These are phyloP conservation scores for Erodium texanum DNA, from an alignment of 441 rosid species.

Conservation along the genomic window DNA sequence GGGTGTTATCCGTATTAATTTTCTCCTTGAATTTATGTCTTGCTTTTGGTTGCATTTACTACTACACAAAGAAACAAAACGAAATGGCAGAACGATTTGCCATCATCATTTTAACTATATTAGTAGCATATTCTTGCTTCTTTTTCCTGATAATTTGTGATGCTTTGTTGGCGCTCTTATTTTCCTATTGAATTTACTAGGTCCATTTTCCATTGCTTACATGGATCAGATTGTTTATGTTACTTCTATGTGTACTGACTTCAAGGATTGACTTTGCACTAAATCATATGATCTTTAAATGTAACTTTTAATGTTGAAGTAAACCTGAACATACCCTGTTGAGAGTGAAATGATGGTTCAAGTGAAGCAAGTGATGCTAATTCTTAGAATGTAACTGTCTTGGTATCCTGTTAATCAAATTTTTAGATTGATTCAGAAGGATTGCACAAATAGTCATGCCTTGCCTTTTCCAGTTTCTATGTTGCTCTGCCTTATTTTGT, in stretches of 20 bases:
- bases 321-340: conserved; percentile 40
- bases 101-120: neutral
- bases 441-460: neutral
- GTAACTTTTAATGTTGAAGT: conserved; percentile 23
- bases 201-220: neutral
- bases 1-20: neutral
- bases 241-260: neutral
- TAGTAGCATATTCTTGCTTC: neutral
- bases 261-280: conserved; percentile 12
- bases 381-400: conserved; percentile 61
- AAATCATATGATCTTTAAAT: neutral
- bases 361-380: conserved; percentile 93
- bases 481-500: neutral
- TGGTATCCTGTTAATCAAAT: neutral
- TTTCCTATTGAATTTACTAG: neutral
- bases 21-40: neutral
- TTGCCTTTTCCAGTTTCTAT: neutral
- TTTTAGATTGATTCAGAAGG: conserved; percentile 2
- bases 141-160: neutral
- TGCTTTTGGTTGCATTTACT: neutral
- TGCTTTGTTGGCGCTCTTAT: neutral
- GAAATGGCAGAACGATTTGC: neutral
- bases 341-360: conserved; percentile 87
- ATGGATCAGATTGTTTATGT: neutral
- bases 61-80: neutral